Base-by-base conservation (phyloP, 805 yeast genomes). In the Wickerhamiella domercqiae region DNA sequence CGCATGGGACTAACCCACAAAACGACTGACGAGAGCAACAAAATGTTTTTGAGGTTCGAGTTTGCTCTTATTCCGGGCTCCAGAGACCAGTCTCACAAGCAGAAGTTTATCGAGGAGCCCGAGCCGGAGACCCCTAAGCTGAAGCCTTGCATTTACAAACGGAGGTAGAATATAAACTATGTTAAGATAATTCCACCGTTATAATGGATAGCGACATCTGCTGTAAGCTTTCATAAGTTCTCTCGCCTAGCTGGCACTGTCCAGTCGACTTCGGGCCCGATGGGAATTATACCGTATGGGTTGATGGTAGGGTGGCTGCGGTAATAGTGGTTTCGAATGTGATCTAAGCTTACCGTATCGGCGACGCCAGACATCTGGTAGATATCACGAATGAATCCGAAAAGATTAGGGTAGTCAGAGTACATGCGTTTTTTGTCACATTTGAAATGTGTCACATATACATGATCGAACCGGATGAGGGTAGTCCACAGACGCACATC, bases 31-130 rank as follows among this genome's bases (percentile, higher is more conserved):
- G 77, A 78, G 48, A 62, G 67, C 21, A 90, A 90, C 61, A 80
- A 80, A 55, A 87, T 87, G 96, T 90, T 90, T 55, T 78, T 93
- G 13, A 67, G 93, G 57, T 90, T 90, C 56, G 96, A 87, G 57
- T 87, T 90, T 53, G 81, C 79, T 79, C 76, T 38, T 70, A 78
- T 39, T 54, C 79, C 37, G 20, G 33, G 33, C 7, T 17, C 21
- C 5, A 30, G 19, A 6, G 16, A 13, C 5, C 17, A 28, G 7
- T 51, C 36, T 80, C 75, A 50, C 36, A 39, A 55, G 44, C 48
- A 47, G 9, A 52, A 52, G 42, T 82, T 83, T 46, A 68, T 80
- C 34, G 67, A 66, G 38, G 11, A 9, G 13, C 61, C 68, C 17
- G 76, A 73, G 39, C 71, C 70, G 46, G 79, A 76, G 44, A 63